Evolutionary conservation across 2,329 filamentous ascomycete genomes (phyloP).

Genomic region (Penicillium decumbens): DNA sequence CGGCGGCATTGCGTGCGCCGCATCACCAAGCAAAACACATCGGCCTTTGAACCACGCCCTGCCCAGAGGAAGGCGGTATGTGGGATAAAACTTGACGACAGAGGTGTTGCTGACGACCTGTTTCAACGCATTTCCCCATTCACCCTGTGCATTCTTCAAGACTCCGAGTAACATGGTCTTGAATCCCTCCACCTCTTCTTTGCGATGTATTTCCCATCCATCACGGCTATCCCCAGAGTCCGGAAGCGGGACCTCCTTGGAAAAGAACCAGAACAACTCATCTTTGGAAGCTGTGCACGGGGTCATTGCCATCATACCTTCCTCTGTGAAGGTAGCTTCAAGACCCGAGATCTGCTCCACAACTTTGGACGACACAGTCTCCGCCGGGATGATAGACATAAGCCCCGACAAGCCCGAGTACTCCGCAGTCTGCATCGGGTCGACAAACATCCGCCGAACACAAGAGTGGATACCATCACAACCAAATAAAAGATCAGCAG

Average conservation of each 20-base stretch:
- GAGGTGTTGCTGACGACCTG: conserved; percentile 14
- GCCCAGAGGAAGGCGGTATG: conserved; percentile 34
- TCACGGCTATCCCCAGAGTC: conserved; percentile 24
- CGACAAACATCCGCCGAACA: conserved; percentile 31
- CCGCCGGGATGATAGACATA: conserved; percentile 15
- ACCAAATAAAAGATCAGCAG: conserved; percentile 32
- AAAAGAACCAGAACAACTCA: conserved; percentile 32
- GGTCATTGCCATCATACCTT: conserved; percentile 27
- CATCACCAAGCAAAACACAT: conserved; percentile 35
- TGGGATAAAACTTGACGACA: conserved; percentile 34
- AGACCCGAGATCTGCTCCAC: conserved; percentile 17
- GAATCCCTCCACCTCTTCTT: conserved; percentile 30
- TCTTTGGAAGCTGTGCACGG: conserved; percentile 24
- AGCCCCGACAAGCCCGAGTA: conserved; percentile 34
- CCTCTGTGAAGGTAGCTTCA: conserved; percentile 28
- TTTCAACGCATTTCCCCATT: conserved; percentile 25
- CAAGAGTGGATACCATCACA: conserved; percentile 42
- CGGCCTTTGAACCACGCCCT: conserved; percentile 34
- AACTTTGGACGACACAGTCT: background rate
- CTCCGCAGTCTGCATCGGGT: conserved; percentile 25
- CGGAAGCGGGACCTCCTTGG: conserved; percentile 27
- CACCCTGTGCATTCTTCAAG: conserved; percentile 21
- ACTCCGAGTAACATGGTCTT: conserved; percentile 24
- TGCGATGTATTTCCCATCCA: conserved; percentile 31
- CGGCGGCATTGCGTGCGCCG: conserved; percentile 34